Conservation (phyloP, 306 rosid genomes). For the Dryas alaskensis region DNA sequence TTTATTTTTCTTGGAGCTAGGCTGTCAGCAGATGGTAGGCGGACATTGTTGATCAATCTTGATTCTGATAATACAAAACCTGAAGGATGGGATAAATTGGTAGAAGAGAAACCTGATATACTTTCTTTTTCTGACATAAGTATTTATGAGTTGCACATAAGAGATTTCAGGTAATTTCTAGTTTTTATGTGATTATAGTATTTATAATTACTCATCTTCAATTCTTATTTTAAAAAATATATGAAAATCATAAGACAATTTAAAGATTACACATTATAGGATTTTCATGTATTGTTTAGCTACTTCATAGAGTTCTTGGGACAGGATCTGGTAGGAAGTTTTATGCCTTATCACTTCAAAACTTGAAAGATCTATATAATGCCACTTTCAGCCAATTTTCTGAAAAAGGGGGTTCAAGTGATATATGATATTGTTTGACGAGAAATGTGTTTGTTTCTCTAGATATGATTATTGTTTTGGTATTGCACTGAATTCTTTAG, state of each 20-base stretch:
- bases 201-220: conserved; percentile 14
- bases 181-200: conserved; percentile 9
- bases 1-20: conserved; percentile 46
- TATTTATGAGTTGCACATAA: conserved; percentile 81
- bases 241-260: background rate
- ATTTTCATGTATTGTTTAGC: background rate
- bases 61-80: conserved; percentile 62
- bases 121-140: conserved; percentile 76
- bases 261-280: background rate
- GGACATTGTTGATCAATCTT: conserved; percentile 65
- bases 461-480: background rate
- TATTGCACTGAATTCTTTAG: conserved; percentile 20
- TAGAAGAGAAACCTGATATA: conserved; percentile 60
- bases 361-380: background rate
- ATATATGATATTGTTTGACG: background rate
- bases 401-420: background rate
- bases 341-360: background rate
- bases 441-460: conserved; percentile 1
- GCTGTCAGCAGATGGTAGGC: conserved; percentile 70
- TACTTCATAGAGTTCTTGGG: background rate
- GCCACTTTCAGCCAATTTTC: background rate
- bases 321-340: background rate
- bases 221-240: conserved; percentile 8
- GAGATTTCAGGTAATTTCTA: conserved; percentile 77
- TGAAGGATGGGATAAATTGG: conserved; percentile 73